Percentiles rank a stretch among this genome's conserved stretches.
phyloP scores from a whole-genome alignment of 106 monocot genomes.

The Platanthera guangdongensis region DNA sequence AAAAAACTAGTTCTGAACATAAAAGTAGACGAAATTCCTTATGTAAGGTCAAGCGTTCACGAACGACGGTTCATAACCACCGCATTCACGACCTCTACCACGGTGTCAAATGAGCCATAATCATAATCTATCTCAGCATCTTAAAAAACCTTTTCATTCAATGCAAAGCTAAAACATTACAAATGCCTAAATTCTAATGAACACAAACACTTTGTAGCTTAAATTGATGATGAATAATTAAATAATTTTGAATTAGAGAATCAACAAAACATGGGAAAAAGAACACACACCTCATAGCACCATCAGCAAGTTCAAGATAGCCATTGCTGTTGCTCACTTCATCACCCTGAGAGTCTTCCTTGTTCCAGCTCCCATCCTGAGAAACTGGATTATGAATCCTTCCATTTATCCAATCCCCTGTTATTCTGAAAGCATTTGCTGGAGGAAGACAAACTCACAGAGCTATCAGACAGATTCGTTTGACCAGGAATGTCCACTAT shows the following conservation, averaged over 20 bases:
- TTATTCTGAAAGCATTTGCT: background rate
- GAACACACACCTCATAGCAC: conserved; percentile 15
- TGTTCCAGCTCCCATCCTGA: conserved; percentile 40
- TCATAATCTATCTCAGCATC: no score
- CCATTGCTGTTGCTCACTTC: background rate
- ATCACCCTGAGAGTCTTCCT: conserved; percentile 7
- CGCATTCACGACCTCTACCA: no score
- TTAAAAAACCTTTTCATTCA: background rate
- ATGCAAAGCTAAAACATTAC: background rate
- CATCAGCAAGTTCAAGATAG: background rate
- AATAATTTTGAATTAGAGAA: no score
- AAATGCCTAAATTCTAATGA: background rate
- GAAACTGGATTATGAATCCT: conserved; percentile 8
- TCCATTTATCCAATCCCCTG: conserved; percentile 1
- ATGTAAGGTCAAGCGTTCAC: no score
- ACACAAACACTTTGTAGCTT: no score
- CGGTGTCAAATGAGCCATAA: no score
- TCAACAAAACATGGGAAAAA: background rate
- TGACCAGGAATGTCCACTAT: conserved; percentile 17
- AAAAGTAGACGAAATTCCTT: no score
- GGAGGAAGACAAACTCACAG: conserved; percentile 26
- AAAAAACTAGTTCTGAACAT: no score
- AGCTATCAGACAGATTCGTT: conserved; percentile 18
- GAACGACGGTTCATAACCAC: no score
- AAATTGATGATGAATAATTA: no score